Evolutionary conservation across 345 rosid genomes (phyloP), one percentile per base, ranked within the genome.

Genomic region (Eucalyptus urophylla): DNA sequence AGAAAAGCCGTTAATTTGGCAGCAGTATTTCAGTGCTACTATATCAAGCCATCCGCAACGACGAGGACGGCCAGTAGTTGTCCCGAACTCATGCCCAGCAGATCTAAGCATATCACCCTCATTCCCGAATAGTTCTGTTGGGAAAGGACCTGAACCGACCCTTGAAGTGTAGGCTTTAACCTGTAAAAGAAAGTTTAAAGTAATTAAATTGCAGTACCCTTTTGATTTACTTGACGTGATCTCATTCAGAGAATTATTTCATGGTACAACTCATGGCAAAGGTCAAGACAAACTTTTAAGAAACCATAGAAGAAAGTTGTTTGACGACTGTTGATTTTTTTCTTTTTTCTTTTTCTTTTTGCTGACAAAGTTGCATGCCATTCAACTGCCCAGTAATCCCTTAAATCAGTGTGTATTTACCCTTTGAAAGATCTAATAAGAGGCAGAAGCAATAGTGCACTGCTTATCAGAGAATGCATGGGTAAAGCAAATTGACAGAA

Each of bases 11-110:
- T 98, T 98, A 89, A 98, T 95, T 91, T 95, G 98, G 92, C 98
- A 97, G 91, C 96, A 92, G 91, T 91, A 98, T 90, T 91, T 96
- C 91, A 97, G 90, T 8, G 99, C 99, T 92, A 98, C 99, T 86
- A 98, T 89, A 93, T 98, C 99, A 37, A 98, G 99, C 99, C 99
- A 98, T 62, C 99, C 99, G 87, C 99, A 98, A 87, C 99, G 98
- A 51, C 99, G 98, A 91, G 99, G 99, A 58, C 99, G 99, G 49
- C 99, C 99, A 22, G 99, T 98, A 44, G 98, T 95, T 40, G 99
- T 97, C 88, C 99, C 99, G 90, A 98, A 97, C 92, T 96, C 99
- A 80, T 96, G 98, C 87, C 99, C 99, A 65, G 95, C 97, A 91
- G 93, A 91, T 93, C 99, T 93, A 45, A 98, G 98, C 86, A 92